Evolutionary conservation across 208 protist species (phyloP).

Genomic region (Borovskyia barvae): DNA sequence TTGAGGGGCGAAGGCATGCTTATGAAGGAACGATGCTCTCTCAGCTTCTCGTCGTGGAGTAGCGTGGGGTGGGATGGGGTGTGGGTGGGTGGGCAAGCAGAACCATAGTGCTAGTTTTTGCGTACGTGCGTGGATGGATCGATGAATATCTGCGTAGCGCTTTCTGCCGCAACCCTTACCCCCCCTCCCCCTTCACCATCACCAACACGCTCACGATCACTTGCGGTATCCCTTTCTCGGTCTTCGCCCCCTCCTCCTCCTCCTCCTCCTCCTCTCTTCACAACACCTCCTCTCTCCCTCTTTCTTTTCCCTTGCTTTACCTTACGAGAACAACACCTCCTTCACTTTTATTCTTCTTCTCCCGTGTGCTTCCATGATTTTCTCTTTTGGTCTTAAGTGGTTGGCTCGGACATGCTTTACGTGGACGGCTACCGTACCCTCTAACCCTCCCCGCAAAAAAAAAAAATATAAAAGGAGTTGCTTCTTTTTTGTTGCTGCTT

Average conservation of each 20-base stretch:
- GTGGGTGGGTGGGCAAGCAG: too few relatives aligned
- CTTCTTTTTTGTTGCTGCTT: neutral
- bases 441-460: neutral
- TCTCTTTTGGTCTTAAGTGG: neutral
- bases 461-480: neutral
- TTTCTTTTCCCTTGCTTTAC: neutral
- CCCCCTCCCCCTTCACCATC: too few relatives aligned
- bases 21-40: too few relatives aligned
- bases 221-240: too few relatives aligned
- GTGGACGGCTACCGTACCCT: neutral
- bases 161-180: too few relatives aligned
- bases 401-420: neutral
- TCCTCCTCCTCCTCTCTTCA: neutral
- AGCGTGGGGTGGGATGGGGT: too few relatives aligned
- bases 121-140: too few relatives aligned
- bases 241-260: neutral
- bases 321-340: neutral
- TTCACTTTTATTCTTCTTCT: neutral
- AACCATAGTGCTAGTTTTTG: too few relatives aligned
- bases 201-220: too few relatives aligned
- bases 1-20: too few relatives aligned
- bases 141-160: too few relatives aligned
- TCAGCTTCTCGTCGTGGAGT: too few relatives aligned
- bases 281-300: slow-evolving; percentile 1
- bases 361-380: neutral